Percentiles rank a stretch among this genome's conserved stretches.
These are phyloP conservation scores for Chlorella sp. DNA, from an alignment of 139 green algal genomes.

Conservation along the genomic window DNA sequence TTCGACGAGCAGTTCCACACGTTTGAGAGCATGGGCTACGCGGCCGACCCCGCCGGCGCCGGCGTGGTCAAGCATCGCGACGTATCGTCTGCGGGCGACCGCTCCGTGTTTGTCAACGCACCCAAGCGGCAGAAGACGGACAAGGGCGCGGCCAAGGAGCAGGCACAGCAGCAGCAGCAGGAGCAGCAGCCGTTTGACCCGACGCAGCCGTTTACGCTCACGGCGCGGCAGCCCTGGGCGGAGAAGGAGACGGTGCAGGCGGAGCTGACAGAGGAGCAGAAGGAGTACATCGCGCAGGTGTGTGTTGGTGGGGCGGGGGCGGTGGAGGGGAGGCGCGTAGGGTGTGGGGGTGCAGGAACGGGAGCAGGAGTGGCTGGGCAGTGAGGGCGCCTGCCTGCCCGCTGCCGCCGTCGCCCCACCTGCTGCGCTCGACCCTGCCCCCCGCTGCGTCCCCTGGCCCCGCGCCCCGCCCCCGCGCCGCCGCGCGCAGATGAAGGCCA, in stretches of 20 bases:
- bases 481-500: constrained; percentile 31
- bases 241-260: constrained; percentile 61
- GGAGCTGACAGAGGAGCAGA: constrained; percentile 89
- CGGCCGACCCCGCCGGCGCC: not conserved
- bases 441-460: not conserved
- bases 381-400: too few species aligned
- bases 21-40: constrained; percentile 55
- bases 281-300: constrained; percentile 77
- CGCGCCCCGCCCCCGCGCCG: not conserved
- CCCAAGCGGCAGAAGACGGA: constrained; percentile 64
- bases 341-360: not conserved
- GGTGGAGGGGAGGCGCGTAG: not conserved
- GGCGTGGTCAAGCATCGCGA: constrained; percentile 3
- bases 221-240: constrained; percentile 75
- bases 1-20: constrained; percentile 95
- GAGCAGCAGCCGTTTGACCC: constrained; percentile 3
- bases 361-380: not conserved
- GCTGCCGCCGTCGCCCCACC: not conserved
- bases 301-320: not conserved
- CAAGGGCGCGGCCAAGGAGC: too few species aligned
- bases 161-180: constrained; percentile 6
- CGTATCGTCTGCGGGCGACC: not conserved
- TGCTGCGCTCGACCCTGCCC: too few species aligned
- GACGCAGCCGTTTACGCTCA: constrained; percentile 59
- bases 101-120: not conserved